Percentiles rank a stretch among this genome's conserved stretches.
Conservation (phyloP, 768 basidiomycete genomes). For the Lentinula detonsa region DNA sequence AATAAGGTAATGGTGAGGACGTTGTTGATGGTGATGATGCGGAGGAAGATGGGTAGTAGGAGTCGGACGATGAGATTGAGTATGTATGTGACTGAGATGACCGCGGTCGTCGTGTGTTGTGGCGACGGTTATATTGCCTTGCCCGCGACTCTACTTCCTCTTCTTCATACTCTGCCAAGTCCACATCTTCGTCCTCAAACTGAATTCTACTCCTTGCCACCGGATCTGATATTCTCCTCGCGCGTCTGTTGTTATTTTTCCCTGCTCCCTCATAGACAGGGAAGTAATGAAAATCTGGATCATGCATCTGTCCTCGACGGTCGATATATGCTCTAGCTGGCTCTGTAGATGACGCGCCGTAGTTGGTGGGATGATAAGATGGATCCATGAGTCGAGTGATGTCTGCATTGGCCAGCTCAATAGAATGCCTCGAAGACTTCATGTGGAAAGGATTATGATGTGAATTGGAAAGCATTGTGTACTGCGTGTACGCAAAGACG, state of each 20-base stretch:
- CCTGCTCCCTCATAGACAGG: background rate
- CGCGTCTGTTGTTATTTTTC: background rate
- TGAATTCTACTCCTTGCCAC: background rate
- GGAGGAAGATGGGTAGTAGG: background rate
- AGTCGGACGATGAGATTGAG: background rate
- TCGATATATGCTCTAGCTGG: background rate
- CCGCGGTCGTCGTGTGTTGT: background rate
- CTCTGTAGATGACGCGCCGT: background rate
- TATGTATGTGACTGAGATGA: background rate
- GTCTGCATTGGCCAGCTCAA: background rate
- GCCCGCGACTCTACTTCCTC: background rate
- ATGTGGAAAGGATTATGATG: background rate
- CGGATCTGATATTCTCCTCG: background rate
- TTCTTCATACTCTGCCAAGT: background rate
- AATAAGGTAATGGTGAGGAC: background rate
- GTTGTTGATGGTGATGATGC: background rate
- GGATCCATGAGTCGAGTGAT: conserved; percentile 4
- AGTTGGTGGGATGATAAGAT: background rate
- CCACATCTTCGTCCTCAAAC: background rate
- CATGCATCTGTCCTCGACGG: background rate
- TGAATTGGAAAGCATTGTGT: background rate
- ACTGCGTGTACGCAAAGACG: too few relatives aligned
- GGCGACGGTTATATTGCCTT: background rate
- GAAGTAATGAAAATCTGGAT: conserved; percentile 2
- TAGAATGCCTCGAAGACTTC: background rate